Percentiles rank a stretch among this genome's conserved stretches.
Evolutionary conservation across 163 green algal genomes (phyloP).

Genomic region (Volvox carteri): DNA sequence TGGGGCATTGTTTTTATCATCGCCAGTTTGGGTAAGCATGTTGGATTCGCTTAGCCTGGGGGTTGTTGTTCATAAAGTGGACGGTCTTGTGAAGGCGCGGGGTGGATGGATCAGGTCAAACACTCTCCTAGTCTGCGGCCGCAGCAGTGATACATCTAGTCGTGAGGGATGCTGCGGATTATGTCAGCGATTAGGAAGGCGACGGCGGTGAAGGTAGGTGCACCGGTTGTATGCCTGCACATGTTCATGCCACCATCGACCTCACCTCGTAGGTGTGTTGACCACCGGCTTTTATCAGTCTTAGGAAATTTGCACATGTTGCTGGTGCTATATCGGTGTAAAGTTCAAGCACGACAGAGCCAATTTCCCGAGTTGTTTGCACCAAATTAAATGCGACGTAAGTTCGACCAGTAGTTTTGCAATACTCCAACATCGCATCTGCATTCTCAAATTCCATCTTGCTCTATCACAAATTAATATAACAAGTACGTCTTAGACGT

Average conservation of each 20-base stretch:
- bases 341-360: conserved; percentile 60
- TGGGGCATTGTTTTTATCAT: too few species aligned
- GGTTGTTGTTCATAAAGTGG: too few species aligned
- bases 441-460: conserved; percentile 53
- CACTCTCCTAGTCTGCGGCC: too few species aligned
- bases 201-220: background rate
- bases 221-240: background rate
- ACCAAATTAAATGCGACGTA: conserved; percentile 48
- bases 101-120: too few species aligned
- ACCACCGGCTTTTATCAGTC: conserved; percentile 24
- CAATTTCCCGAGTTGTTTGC: conserved; percentile 39
- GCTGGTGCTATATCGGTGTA: conserved; percentile 59
- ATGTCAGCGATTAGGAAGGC: background rate
- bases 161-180: too few species aligned
- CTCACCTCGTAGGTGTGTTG: conserved; percentile 29
- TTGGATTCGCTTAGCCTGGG: too few species aligned
- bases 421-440: conserved; percentile 53
- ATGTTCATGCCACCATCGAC: background rate
- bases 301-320: conserved; percentile 64
- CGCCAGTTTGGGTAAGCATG: too few species aligned
- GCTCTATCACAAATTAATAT: background rate
- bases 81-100: too few species aligned
- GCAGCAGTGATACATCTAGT: too few species aligned
- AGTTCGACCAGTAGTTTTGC: conserved; percentile 44
- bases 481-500: background rate